These are phyloP conservation scores for Coemansia sp. DNA, from an alignment of 192 early-diverging fungal genomes.

Conservation along the genomic window DNA sequence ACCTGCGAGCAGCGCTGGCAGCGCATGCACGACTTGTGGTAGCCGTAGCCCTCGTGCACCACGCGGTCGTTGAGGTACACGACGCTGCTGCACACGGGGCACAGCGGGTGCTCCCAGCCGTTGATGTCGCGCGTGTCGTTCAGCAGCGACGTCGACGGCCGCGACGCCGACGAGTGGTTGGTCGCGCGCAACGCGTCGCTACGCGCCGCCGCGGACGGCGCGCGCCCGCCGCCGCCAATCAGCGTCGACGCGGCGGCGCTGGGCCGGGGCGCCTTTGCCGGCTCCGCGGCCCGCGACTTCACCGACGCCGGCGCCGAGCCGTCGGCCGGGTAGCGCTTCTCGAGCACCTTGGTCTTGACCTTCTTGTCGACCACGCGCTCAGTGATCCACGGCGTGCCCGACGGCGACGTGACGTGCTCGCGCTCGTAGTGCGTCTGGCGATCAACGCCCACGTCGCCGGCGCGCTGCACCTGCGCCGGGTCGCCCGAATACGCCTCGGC, in stretches of 20 bases:
- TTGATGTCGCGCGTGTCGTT: conserved; percentile 48
- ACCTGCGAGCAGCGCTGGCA: conserved; percentile 50
- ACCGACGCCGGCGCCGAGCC: conserved; percentile 9
- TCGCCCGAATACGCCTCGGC: conserved; percentile 16
- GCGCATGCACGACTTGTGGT: conserved; percentile 54
- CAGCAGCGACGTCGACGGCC: conserved; percentile 39
- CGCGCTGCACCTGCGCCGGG: conserved; percentile 33
- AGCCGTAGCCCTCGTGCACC: conserved; percentile 49
- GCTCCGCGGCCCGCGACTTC: conserved; percentile 1
- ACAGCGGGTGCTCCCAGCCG: conserved; percentile 53
- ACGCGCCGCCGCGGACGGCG: conserved; percentile 7
- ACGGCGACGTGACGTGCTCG: conserved; percentile 46
- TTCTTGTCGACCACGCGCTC: conserved; percentile 52
- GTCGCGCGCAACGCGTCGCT: conserved; percentile 11
- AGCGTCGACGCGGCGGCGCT: conserved; percentile 25
- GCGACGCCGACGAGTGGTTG: conserved; percentile 35
- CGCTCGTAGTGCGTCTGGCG: conserved; percentile 51
- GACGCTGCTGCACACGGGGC: conserved; percentile 40
- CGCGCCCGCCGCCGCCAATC: conserved; percentile 24
- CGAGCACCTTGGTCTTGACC: conserved; percentile 49
- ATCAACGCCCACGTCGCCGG: conserved; percentile 41
- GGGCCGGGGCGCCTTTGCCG: not conserved
- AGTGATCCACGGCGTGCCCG: conserved; percentile 48
- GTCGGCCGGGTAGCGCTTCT: conserved; percentile 50
- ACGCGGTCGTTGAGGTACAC: conserved; percentile 52